Percentiles rank a stretch among this genome's conserved stretches.
phyloP scores from a whole-genome alignment of 805 yeast species.

The Candida maesae region DNA sequence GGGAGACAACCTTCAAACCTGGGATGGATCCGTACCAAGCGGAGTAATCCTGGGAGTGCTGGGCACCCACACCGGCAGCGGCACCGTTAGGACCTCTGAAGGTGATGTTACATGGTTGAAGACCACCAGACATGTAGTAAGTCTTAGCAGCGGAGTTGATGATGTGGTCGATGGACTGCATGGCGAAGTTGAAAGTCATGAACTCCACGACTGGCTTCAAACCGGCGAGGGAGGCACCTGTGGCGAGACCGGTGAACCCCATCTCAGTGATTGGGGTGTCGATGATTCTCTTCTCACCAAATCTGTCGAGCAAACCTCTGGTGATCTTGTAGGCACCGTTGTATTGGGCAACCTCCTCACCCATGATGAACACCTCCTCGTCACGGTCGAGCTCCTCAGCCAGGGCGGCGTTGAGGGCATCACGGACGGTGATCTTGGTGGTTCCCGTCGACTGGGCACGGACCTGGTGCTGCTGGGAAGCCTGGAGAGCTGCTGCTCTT shows the following conservation, averaged over 20 bases:
- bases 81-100: constrained; percentile 99
- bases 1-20: constrained; percentile 94
- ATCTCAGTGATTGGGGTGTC: constrained; percentile 98
- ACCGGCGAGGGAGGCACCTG: constrained; percentile 73
- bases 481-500: constrained; percentile 9
- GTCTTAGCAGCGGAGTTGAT: constrained; percentile 99
- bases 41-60: constrained; percentile 96
- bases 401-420: constrained; percentile 90
- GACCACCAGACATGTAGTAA: constrained; percentile 99
- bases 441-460: constrained; percentile 18
- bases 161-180: constrained; percentile 99
- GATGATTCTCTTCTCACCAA: constrained; percentile 63
- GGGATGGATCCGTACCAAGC: constrained; percentile 99
- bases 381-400: constrained; percentile 98
- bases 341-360: constrained; percentile 99
- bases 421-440: constrained; percentile 79
- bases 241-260: constrained; percentile 96
- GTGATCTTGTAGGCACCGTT: constrained; percentile 99
- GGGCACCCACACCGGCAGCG: constrained; percentile 99
- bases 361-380: constrained; percentile 90
- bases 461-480: constrained; percentile 4
- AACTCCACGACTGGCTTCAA: constrained; percentile 97
- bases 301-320: constrained; percentile 88
- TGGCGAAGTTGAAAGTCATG: constrained; percentile 99
- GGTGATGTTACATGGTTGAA: constrained; percentile 92